A percentile compares a stretch with the other conserved stretches of the same genome.
Conservation (phyloP, 441 rosid genomes). For the Aleurites moluccanus region DNA sequence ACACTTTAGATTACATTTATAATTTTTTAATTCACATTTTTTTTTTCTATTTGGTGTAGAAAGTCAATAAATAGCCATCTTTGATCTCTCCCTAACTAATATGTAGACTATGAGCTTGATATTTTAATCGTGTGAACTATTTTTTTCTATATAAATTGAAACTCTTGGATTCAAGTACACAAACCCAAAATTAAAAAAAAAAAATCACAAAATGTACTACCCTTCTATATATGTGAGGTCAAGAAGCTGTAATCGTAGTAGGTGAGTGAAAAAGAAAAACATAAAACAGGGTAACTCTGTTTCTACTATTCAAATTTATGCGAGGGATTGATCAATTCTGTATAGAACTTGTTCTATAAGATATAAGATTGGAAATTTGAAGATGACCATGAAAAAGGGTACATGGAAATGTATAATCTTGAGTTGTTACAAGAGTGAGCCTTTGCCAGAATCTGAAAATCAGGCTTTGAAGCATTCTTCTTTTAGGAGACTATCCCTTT, state of each 20-base stretch:
- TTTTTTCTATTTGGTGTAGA: not conserved
- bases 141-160: not conserved
- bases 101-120: slow-evolving; percentile 6
- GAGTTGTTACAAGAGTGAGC: slow-evolving; percentile 53
- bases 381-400: slow-evolving; percentile 43
- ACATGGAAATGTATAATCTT: slow-evolving; percentile 52
- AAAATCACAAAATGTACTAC: too few species aligned
- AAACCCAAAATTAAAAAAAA: not conserved
- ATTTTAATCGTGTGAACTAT: not conserved
- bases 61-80: slow-evolving; percentile 24
- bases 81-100: slow-evolving; percentile 16
- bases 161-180: not conserved
- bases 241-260: not conserved
- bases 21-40: too few species aligned
- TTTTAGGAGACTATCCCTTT: slow-evolving; percentile 50
- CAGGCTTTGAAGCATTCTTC: slow-evolving; percentile 38
- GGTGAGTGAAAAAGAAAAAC: slow-evolving; percentile 15
- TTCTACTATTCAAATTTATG: not conserved
- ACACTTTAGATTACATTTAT: too few species aligned
- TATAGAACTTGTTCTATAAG: not conserved
- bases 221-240: slow-evolving; percentile 1
- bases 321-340: not conserved
- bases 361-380: not conserved
- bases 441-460: slow-evolving; percentile 25
- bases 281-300: not conserved